Evolutionary conservation across 176 grass and related monocot species (phyloP).

Genomic region (Miscanthus lutarioriparius): DNA sequence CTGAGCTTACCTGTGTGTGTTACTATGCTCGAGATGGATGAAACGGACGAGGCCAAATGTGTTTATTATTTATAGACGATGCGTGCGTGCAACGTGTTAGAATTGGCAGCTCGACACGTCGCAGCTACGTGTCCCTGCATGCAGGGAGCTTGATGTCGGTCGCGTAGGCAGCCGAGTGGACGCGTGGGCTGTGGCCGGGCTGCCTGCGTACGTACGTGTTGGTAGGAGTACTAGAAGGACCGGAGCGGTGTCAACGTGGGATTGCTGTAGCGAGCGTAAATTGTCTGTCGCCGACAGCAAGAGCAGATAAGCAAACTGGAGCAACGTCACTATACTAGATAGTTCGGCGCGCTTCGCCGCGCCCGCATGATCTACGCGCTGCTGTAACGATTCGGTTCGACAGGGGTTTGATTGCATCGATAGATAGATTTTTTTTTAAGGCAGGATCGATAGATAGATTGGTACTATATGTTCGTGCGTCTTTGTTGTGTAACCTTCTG

Average conservation of each 20-base stretch:
- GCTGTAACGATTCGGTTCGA: too few species aligned
- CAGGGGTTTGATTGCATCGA: too few species aligned
- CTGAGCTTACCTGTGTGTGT: neutral
- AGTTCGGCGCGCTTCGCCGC: too few species aligned
- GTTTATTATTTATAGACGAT: constrained; percentile 17
- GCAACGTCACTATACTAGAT: too few species aligned
- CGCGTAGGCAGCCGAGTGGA: neutral
- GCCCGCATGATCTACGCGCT: too few species aligned
- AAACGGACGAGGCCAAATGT: neutral
- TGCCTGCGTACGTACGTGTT: neutral
- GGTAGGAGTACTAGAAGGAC: neutral
- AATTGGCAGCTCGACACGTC: neutral
- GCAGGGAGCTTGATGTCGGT: neutral
- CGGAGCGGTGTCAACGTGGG: neutral
- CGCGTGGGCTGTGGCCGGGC: constrained; percentile 2
- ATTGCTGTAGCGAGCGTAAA: neutral
- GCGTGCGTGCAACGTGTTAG: neutral
- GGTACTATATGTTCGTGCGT: too few species aligned
- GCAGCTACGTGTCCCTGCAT: constrained; percentile 17
- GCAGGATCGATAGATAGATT: too few species aligned
- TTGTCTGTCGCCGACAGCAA: too few species aligned
- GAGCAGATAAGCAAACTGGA: too few species aligned
- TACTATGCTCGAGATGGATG: neutral
- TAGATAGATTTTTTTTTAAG: too few species aligned
- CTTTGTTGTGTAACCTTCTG: too few species aligned